These are phyloP conservation scores for Lentinula sp. DNA, from an alignment of 768 basidiomycete species.

Conservation along the genomic window DNA sequence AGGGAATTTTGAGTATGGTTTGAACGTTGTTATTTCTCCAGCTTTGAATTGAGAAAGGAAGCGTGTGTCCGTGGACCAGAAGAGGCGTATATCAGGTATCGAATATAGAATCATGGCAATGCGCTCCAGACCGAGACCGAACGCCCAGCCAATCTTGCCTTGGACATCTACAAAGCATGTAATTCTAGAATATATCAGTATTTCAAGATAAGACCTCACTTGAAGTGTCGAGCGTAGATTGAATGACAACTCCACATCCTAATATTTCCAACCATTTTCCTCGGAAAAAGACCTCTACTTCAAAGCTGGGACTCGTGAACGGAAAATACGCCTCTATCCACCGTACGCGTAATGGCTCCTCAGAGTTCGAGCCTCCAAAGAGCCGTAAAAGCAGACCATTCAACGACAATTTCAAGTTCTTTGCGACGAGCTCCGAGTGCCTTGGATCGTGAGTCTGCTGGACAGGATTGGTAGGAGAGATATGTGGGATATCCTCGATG, in stretches of 20 bases:
- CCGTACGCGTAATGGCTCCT: conserved; percentile 77
- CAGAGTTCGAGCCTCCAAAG: conserved; percentile 50
- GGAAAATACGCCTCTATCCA: conserved; percentile 99
- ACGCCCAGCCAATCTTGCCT: conserved; percentile 94
- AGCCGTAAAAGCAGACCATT: conserved; percentile 80
- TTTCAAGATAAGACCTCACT: conserved; percentile 45
- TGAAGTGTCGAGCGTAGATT: conserved; percentile 82
- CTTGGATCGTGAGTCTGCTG: conserved; percentile 73
- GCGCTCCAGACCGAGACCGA: conserved; percentile 93
- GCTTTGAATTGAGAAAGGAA: conserved; percentile 83
- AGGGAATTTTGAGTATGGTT: conserved; percentile 90
- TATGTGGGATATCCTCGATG: conserved; percentile 80
- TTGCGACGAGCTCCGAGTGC: conserved; percentile 67
- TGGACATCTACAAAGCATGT: conserved; percentile 46
- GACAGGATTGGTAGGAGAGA: conserved; percentile 70
- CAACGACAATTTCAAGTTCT: conserved; percentile 84
- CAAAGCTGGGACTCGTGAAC: conserved; percentile 96
- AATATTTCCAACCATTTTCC: conserved; percentile 98
- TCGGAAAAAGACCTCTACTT: conserved; percentile 94
- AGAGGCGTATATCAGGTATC: conserved; percentile 96
- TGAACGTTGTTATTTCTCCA: conserved; percentile 76
- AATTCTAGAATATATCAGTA: conserved; percentile 9
- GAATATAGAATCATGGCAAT: conserved; percentile 97
- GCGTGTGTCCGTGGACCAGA: conserved; percentile 88
- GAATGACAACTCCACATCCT: conserved; percentile 87